A percentile compares a stretch with the other conserved stretches of the same genome.
These are phyloP conservation scores for Hanseniaspora sp. DNA, from an alignment of 1,139 yeast species.

Conservation along the genomic window DNA sequence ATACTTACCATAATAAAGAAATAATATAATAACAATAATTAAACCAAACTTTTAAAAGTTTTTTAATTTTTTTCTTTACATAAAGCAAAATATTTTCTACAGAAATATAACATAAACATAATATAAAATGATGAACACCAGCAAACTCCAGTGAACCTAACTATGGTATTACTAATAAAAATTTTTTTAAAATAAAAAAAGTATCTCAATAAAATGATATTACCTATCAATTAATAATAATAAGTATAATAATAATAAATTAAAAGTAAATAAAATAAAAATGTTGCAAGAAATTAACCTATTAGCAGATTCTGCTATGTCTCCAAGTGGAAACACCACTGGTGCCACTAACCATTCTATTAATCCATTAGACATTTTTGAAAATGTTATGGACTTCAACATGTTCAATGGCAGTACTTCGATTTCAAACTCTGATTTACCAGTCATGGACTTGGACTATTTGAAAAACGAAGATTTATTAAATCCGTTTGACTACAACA, in stretches of 20 bases:
- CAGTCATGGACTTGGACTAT: not conserved
- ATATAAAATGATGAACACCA: not conserved
- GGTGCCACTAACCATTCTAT: not conserved
- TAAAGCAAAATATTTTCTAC: not conserved
- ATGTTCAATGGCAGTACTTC: not conserved
- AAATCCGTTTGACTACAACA: not conserved
- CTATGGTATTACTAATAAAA: not conserved
- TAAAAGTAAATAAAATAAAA: not conserved
- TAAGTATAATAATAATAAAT: not conserved
- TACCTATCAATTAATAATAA: not conserved
- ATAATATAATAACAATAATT: not conserved
- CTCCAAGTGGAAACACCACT: not conserved
- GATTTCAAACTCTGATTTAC: not conserved
- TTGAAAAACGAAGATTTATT: not conserved
- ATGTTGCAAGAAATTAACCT: slow-evolving; percentile 7
- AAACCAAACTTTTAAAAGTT: not conserved
- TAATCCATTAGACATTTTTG: slow-evolving; percentile 11
- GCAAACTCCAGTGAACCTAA: slow-evolving; percentile 5
- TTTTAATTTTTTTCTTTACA: not conserved
- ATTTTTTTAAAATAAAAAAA: not conserved
- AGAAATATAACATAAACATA: not conserved
- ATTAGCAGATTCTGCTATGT: not conserved
- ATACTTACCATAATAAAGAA: not conserved
- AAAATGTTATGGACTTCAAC: not conserved
- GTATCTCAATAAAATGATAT: not conserved